Conservation (phyloP, 1,139 yeast species). For the Geotrichum klebahnii region DNA sequence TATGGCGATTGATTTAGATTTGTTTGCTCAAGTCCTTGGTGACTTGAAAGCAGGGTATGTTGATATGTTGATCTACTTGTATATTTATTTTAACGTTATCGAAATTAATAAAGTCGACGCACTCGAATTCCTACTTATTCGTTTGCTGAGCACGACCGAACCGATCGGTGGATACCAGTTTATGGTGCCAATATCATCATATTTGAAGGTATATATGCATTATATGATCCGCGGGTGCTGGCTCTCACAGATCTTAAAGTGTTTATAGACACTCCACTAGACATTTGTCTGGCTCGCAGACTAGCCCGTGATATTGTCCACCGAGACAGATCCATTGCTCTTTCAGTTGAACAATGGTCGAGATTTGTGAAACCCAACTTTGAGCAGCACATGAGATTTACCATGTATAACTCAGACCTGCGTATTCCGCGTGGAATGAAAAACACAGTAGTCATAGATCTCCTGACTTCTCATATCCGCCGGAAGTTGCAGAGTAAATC, state of each 20-base stretch:
- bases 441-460: constrained; percentile 69
- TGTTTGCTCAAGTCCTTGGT: background rate
- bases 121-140: constrained; percentile 85
- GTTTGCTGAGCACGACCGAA: constrained; percentile 67
- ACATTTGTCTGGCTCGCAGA: constrained; percentile 84
- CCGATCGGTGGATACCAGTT: constrained; percentile 64
- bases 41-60: constrained; percentile 51
- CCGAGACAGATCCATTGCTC: constrained; percentile 77
- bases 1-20: background rate
- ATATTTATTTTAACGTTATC: too few relatives aligned
- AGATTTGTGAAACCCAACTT: constrained; percentile 89
- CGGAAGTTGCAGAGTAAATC: constrained; percentile 67
- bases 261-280: constrained; percentile 91
- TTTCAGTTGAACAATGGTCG: constrained; percentile 87
- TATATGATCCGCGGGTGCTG: constrained; percentile 64
- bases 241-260: constrained; percentile 80
- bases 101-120: too few relatives aligned
- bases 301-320: constrained; percentile 78
- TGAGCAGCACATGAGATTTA: constrained; percentile 67
- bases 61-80: background rate
- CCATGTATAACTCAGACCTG: constrained; percentile 77
- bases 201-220: constrained; percentile 84
- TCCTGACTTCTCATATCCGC: constrained; percentile 74
- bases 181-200: constrained; percentile 94
- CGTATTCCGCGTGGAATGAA: constrained; percentile 87